Base-by-base conservation (phyloP, 306 rosid genomes). In the Prunus mira region DNA sequence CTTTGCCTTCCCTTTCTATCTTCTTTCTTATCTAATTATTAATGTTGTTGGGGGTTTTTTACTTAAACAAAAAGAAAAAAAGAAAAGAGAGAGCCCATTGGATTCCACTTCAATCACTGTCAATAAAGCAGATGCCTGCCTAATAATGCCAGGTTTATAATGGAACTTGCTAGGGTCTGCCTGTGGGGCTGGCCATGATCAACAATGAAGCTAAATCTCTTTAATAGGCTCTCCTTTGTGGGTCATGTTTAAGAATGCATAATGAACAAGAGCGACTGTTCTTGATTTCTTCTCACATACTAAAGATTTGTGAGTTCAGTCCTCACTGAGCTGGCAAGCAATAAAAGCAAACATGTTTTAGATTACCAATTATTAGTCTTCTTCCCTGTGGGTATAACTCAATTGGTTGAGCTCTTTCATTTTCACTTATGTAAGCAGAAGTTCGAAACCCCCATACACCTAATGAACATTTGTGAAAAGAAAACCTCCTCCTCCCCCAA, bases 21-120 rank as follows among this genome's bases (percentile, higher is more conserved):
- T 77, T 50, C 67, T 70, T 74, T 74, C 69, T 72, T 20, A 28
- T 49, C 82, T 25, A 22, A 81, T 65, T 38, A 76, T 64, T 49
- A 43, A 41, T 6, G 34, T 55, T 9, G 65, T 62, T 34, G 11
- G 43, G 38, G 18, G 22, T 58, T 71, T 10, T 24, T 22, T 47
- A 58, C 67, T 41, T 6, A 38, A 43, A 41, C 65, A n/a, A 24
- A 3, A 0, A 34, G 4, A 13, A 28, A 28, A 3, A 1, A 4
- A n/a, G 9, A 2, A 4, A 2, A 63, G 27, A 1, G 30, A 30
- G 52, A 52, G 20, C 38, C 71, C 86, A 46, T 85, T 80, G 93
- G 93, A 87, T 87, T 80, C 96, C 93, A 72, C 43, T 82, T 60
- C 80, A 72, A 76, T 89, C 95, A 71, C 88, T 77, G n/a, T 86